These are phyloP conservation scores for Phialophora tarda DNA, from an alignment of 2,329 filamentous ascomycete genomes.

Conservation along the genomic window DNA sequence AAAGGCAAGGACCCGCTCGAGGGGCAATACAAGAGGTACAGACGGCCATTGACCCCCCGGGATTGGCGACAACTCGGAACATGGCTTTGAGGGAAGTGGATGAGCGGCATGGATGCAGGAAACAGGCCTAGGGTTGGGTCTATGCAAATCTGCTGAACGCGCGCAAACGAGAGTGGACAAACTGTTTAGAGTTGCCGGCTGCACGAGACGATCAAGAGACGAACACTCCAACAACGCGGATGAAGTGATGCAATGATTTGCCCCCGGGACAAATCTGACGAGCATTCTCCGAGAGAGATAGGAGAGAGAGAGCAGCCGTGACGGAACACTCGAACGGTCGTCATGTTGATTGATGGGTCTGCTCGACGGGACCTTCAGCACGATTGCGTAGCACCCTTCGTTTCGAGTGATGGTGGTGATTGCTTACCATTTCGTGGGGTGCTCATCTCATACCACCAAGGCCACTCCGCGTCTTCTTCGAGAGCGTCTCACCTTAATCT, in stretches of 20 bases:
- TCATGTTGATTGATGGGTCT: background rate
- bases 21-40: conserved; percentile 26
- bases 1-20: conserved; percentile 19
- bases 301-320: background rate
- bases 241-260: background rate
- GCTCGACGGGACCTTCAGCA: background rate
- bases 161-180: conserved; percentile 8
- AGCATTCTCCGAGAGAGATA: background rate
- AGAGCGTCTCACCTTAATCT: conserved; percentile 10
- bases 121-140: background rate
- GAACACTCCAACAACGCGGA: background rate
- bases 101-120: conserved; percentile 16
- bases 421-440: background rate
- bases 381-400: background rate
- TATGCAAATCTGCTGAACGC: background rate
- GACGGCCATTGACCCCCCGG: conserved; percentile 9
- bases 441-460: background rate
- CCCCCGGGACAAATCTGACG: background rate
- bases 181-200: conserved; percentile 13
- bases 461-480: background rate
- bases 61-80: conserved; percentile 21
- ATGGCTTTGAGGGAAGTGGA: conserved; percentile 10
- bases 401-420: background rate
- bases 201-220: conserved; percentile 4
- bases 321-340: background rate